Evolutionary conservation across 208 protist genomes (phyloP), one percentile per base, ranked within the genome.

Genomic region (Crithidia expoeki): DNA sequence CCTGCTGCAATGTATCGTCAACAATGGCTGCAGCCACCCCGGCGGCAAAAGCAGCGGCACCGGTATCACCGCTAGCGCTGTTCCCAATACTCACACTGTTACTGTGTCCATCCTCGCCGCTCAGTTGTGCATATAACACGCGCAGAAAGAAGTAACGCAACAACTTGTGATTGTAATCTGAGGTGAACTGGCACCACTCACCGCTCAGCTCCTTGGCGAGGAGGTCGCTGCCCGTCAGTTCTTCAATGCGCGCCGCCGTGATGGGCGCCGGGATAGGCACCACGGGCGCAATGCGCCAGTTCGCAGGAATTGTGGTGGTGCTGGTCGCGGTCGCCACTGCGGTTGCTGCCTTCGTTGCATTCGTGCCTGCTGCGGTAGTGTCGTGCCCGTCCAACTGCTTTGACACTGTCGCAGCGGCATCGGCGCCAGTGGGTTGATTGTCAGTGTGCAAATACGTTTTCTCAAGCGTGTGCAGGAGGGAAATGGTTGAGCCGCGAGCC

Each of bases 91-190:
- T 56, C 38, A 30, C 32, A 36, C 49, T 34, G 42, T 58, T 44
- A 40, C n/a, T 52, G n/a, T 21, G 28, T 11, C 14, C 53, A 55
- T 50, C 32, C 11, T 46, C 50, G 19, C 58, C 17, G 38, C 16
- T 53, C 6, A 59, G 57, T 17, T 40, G 40, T 10, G 44, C 33
- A 38, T 71, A 65, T n/a, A 76, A 34, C 14, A 52, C 62, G 19
- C 70, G 70, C 50, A 77, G 50, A n/a, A 68, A 68, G 17, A 62
- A 32, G 55, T 77, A 77, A 42, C 72, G 72, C 38, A 77, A 33
- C 30, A 72, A 21, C 11, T 71, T 50, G 30, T 42, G 57, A 58
- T 77, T 77, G 51, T 77, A 77, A 6, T 68, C 32, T 23, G 63
- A 66, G 36, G 55, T 17, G 25, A 83, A 59, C 25, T 71, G 53